These are phyloP conservation scores for Brassica incana DNA, from an alignment of 345 rosid genomes.

Conservation along the genomic window DNA sequence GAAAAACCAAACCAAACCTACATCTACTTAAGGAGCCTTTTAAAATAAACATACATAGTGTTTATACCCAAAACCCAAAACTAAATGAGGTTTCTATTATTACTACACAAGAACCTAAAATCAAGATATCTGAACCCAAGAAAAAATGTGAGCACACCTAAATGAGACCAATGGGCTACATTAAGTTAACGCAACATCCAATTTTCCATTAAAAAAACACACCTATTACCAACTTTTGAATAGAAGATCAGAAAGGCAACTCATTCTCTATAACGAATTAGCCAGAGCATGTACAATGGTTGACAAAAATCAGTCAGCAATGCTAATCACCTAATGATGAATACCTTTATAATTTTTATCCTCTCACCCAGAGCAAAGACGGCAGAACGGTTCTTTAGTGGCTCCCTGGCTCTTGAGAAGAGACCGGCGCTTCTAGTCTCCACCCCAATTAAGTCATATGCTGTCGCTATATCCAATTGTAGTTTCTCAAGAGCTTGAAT, in stretches of 20 bases:
- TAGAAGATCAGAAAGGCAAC: constrained; percentile 10
- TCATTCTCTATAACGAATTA: neutral
- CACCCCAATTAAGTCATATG: constrained; percentile 91
- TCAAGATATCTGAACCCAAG: neutral
- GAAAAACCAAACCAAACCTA: neutral
- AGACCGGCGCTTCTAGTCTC: constrained; percentile 86
- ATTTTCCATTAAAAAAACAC: neutral
- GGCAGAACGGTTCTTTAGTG: constrained; percentile 85
- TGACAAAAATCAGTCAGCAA: neutral
- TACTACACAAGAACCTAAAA: neutral
- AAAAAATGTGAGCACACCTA: neutral
- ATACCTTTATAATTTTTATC: constrained; percentile 86
- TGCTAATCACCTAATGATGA: constrained; percentile 9
- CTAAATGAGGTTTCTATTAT: neutral
- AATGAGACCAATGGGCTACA: neutral
- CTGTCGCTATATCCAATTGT: constrained; percentile 93
- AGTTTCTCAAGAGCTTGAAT: constrained; percentile 94
- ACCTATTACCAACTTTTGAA: constrained; percentile 10
- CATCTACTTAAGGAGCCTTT: neutral
- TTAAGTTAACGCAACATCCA: neutral
- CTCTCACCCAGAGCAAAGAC: constrained; percentile 95
- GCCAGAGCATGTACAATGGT: constrained; percentile 13
- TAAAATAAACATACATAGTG: neutral
- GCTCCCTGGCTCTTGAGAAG: constrained; percentile 86
- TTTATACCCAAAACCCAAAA: neutral